Conservation (phyloP, 2,329 filamentous ascomycete genomes). For the Colletotrichum tabaci region DNA sequence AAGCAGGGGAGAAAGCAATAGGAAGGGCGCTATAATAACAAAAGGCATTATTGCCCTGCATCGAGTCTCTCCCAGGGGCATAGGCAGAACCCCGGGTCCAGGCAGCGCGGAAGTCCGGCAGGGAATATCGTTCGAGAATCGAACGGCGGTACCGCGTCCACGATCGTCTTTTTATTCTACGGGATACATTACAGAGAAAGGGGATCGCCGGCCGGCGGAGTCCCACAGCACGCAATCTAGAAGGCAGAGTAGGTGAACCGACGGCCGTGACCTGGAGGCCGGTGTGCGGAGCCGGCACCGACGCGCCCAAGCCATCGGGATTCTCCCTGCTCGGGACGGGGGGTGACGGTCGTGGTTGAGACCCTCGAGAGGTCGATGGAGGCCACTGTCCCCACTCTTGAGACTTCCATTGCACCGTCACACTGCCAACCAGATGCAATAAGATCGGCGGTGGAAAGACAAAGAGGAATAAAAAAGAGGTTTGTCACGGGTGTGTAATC, state of each 20-base stretch:
- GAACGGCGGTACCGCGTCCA: slow-evolving; percentile 16
- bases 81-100: slow-evolving; percentile 13
- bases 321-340: slow-evolving; percentile 23
- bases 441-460: neutral
- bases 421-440: neutral
- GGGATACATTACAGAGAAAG: neutral
- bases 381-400: neutral
- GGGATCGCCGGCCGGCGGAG: slow-evolving; percentile 17
- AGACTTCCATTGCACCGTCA: neutral
- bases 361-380: slow-evolving; percentile 20
- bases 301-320: slow-evolving; percentile 3
- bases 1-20: neutral
- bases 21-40: slow-evolving; percentile 18
- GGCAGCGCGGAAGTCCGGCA: slow-evolving; percentile 9
- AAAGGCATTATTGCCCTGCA: slow-evolving; percentile 3
- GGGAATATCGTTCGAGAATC: slow-evolving; percentile 20
- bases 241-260: slow-evolving; percentile 29
- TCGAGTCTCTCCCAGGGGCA: slow-evolving; percentile 3
- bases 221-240: slow-evolving; percentile 15
- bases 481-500: slow-evolving; percentile 36
- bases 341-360: neutral
- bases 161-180: slow-evolving; percentile 6
- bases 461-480: neutral
- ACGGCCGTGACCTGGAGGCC: slow-evolving; percentile 22
- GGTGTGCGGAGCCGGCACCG: slow-evolving; percentile 4